A percentile compares a stretch with the other conserved stretches of the same genome.
Conservation (phyloP, 139 green algal genomes). For the Trebouxia sp. region DNA sequence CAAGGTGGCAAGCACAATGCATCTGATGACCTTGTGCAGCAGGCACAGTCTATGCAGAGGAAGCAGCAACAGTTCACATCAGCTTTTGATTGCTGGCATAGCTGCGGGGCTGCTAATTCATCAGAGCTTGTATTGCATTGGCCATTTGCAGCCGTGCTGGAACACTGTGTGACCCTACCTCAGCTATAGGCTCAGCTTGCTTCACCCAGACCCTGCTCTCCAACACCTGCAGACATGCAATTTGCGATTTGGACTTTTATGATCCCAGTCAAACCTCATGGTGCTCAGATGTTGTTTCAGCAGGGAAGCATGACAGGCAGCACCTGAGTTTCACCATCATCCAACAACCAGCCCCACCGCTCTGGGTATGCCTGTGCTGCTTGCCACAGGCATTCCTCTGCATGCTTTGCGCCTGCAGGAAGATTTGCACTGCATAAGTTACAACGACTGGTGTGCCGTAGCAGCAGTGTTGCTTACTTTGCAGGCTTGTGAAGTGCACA, state of each 20-base stretch:
- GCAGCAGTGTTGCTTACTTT: no score
- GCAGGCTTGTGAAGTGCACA: not conserved
- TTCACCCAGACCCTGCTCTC: not conserved
- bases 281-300: no score
- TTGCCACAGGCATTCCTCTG: not conserved
- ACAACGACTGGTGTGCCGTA: no score
- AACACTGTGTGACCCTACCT: no score
- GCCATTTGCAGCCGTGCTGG: no score
- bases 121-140: no score
- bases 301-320: not conserved
- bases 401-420: not conserved
- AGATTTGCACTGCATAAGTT: not conserved
- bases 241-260: not conserved
- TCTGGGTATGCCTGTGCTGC: not conserved
- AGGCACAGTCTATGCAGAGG: not conserved
- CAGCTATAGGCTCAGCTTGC: no score
- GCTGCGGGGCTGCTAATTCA: no score
- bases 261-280: no score
- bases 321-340: conserved; percentile 17
- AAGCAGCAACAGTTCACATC: not conserved
- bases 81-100: no score
- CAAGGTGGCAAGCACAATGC: no score
- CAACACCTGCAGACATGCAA: not conserved
- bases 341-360: not conserved
- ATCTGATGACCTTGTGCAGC: not conserved